These are phyloP conservation scores for Recurvomyces mirabilis DNA, from an alignment of 495 filamentous ascomycete species.

Conservation along the genomic window DNA sequence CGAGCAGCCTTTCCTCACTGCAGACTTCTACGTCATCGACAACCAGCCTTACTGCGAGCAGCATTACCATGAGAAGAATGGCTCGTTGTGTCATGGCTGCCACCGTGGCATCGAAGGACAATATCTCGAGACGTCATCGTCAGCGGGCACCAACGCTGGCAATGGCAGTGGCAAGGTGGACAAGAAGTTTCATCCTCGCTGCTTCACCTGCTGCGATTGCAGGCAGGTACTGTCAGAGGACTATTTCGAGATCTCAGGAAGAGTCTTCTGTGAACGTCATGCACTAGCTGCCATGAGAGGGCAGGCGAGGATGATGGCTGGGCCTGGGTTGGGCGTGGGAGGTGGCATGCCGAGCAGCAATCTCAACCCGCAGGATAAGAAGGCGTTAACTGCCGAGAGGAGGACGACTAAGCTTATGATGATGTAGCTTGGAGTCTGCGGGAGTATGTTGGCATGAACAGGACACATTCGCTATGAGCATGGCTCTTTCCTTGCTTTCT, in stretches of 20 bases:
- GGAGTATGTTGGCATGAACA: no score
- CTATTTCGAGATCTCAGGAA: constrained; percentile 58
- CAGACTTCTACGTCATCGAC: constrained; percentile 84
- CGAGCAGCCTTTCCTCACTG: constrained; percentile 65
- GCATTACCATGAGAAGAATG: constrained; percentile 88
- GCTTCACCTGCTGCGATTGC: constrained; percentile 62
- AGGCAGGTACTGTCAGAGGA: constrained; percentile 29
- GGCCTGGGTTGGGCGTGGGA: constrained; percentile 3
- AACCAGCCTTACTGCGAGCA: constrained; percentile 82
- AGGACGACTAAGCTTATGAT: constrained; percentile 23
- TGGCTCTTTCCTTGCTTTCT: no score
- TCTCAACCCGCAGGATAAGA: constrained; percentile 7
- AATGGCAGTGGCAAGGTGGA: constrained; percentile 40
- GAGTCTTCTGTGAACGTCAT: constrained; percentile 75
- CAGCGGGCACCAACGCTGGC: neutral
- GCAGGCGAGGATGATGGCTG: constrained; percentile 4
- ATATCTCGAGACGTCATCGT: constrained; percentile 64
- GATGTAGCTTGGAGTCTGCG: constrained; percentile 5
- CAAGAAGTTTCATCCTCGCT: constrained; percentile 75
- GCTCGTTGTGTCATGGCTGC: constrained; percentile 69
- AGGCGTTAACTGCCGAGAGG: constrained; percentile 18
- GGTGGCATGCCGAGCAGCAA: neutral
- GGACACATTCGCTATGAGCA: no score
- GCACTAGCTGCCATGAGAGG: constrained; percentile 41
- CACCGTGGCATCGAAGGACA: constrained; percentile 82